These are phyloP conservation scores for Monascus ruber DNA, from an alignment of 2,329 filamentous ascomycete genomes.

Conservation along the genomic window DNA sequence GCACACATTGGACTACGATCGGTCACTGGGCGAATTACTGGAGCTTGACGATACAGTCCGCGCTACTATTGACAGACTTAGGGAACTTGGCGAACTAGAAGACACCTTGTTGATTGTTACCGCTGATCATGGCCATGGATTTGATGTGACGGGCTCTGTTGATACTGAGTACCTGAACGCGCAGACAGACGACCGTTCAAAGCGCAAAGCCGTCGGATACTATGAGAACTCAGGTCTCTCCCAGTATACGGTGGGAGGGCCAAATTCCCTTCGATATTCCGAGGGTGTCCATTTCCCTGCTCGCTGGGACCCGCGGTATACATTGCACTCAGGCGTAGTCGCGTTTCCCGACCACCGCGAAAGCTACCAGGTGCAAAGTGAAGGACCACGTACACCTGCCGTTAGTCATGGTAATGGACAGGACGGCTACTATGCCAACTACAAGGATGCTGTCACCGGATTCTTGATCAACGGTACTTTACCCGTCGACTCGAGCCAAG, in stretches of 20 bases:
- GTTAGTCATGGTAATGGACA: slow-evolving; percentile 30
- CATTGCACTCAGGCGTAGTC: slow-evolving; percentile 60
- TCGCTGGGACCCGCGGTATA: slow-evolving; percentile 78
- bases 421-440: slow-evolving; percentile 55
- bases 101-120: slow-evolving; percentile 71
- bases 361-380: slow-evolving; percentile 60
- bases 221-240: slow-evolving; percentile 65
- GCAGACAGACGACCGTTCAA: slow-evolving; percentile 55
- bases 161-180: slow-evolving; percentile 66
- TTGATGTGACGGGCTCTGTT: slow-evolving; percentile 72
- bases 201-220: slow-evolving; percentile 62
- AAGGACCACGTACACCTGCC: slow-evolving; percentile 52
- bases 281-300: slow-evolving; percentile 66
- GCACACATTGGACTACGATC: slow-evolving; percentile 76
- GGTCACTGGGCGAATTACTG: slow-evolving; percentile 70
- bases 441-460: slow-evolving; percentile 53
- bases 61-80: slow-evolving; percentile 60
- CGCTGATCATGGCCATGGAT: slow-evolving; percentile 82
- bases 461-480: slow-evolving; percentile 68
- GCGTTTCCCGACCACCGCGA: slow-evolving; percentile 67
- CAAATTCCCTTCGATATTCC: slow-evolving; percentile 50
- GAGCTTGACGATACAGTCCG: slow-evolving; percentile 76
- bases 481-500: slow-evolving; percentile 50
- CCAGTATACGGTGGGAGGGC: slow-evolving; percentile 57
- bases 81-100: slow-evolving; percentile 53